Base-by-base conservation (phyloP, 2,329 filamentous ascomycete species). In the Seiridium unicorne region DNA sequence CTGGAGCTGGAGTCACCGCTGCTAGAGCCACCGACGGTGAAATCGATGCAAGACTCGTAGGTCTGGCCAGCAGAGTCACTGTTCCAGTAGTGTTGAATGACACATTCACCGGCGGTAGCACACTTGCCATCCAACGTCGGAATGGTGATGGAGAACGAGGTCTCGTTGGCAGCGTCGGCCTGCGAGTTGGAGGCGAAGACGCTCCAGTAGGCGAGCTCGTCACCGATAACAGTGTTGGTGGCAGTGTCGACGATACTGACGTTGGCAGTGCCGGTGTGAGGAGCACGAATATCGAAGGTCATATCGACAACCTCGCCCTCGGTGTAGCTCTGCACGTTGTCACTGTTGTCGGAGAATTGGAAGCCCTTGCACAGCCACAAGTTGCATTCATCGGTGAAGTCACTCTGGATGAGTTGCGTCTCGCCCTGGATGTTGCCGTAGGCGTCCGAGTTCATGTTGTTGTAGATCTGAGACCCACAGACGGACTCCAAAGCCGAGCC, bases 281-380 rank as follows among this genome's bases (percentile, higher is more conserved):
- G 82, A 46, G 81, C 81, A 44, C 73, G 73, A 68, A 83, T 78
- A 62, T 79, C 74, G 65, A 82, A 77, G 40, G 64, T 72, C 64
- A 83, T 65, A 55, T 61, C 58, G 36, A 84, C 73, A 42, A 70
- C 71, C 69, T 84, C 36, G 61, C 81, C 81, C n/a, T 78, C 70
- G 18, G 76, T 80, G 76, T 79, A 86, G 47, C 70, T 75, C 64
- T 83, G 77, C 54, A 86, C 75, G 65, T 82, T 82, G 59, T 57
- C 56, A 62, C 71, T 80, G 74, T 83, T 83, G 74, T 87, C 84
- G 51, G 67, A 77, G 72, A 80, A 84, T 68, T 85, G 79, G 73
- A 81, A 81, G 62, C 84, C 84, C 74, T 85, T 84, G 81, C 82
- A 85, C 53, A 83, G 77, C 77, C 77, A 84, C 67, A 84, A 74